These are phyloP conservation scores for Camellia japonica DNA, from an alignment of 148 eudicot genomes.

Conservation along the genomic window DNA sequence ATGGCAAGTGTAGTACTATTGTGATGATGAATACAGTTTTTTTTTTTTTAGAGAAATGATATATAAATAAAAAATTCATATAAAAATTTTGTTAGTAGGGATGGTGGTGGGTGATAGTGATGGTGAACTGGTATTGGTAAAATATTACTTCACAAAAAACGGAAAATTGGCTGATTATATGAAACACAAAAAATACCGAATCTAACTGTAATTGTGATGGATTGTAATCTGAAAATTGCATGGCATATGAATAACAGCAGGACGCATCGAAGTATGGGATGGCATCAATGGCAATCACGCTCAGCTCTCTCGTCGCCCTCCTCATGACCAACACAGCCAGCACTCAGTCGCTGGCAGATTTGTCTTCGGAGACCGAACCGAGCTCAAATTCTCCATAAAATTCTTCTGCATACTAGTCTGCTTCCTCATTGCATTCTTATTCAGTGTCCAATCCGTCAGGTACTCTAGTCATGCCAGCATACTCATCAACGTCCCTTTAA, in stretches of 20 bases:
- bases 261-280: slow-evolving; percentile 68
- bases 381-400: slow-evolving; percentile 50
- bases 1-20: no score
- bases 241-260: slow-evolving; percentile 28
- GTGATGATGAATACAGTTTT: no score
- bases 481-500: slow-evolving; percentile 72
- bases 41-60: no score
- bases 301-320: slow-evolving; percentile 81
- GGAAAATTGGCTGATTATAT: no score
- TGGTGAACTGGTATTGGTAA: no score
- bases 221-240: background rate
- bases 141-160: no score
- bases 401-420: slow-evolving; percentile 77
- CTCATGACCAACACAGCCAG: slow-evolving; percentile 46
- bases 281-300: slow-evolving; percentile 84
- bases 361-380: slow-evolving; percentile 46
- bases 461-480: slow-evolving; percentile 91
- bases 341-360: slow-evolving; percentile 14
- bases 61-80: no score
- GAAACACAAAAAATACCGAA: no score
- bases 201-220: background rate
- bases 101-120: no score
- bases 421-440: slow-evolving; percentile 66
- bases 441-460: slow-evolving; percentile 72
- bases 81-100: no score